A percentile compares a stretch with the other conserved stretches of the same genome.
phyloP scores from a whole-genome alignment of 1,284 basidiomycete genomes.

The Boletus albobrunnescens region DNA sequence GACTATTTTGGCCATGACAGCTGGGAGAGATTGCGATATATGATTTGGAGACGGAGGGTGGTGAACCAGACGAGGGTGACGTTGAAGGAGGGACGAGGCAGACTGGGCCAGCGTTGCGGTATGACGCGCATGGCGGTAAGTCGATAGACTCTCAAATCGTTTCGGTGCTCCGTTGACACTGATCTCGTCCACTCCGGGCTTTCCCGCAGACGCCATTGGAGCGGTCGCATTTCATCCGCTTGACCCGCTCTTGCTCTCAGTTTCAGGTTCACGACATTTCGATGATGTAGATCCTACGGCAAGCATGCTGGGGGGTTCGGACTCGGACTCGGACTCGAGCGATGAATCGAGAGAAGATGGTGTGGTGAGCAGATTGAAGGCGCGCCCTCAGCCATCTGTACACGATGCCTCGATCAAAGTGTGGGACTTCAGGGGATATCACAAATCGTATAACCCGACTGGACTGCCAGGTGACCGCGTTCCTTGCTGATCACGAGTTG shows the following conservation, averaged over 20 bases:
- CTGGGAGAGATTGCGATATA: conserved; percentile 45
- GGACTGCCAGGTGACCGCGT: not conserved
- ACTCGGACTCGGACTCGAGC: conserved; percentile 13
- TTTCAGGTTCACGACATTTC: conserved; percentile 69
- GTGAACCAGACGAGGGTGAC: not conserved
- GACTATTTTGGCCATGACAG: conserved; percentile 23
- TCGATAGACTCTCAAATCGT: not conserved
- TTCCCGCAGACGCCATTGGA: conserved; percentile 54
- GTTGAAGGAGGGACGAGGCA: conserved; percentile 8
- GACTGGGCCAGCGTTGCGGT: conserved; percentile 10
- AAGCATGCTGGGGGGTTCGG: conserved; percentile 5
- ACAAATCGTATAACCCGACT: not conserved
- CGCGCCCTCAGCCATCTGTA: conserved; percentile 20
- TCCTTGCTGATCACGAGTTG: not conserved
- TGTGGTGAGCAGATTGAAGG: conserved; percentile 10
- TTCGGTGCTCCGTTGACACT: not conserved
- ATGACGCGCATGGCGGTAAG: conserved; percentile 23
- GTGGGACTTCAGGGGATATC: conserved; percentile 18
- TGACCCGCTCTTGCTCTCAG: conserved; percentile 48
- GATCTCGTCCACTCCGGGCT: not conserved
- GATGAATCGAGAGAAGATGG: conserved; percentile 3
- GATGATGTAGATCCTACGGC: conserved; percentile 7
- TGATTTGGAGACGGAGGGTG: conserved; percentile 31
- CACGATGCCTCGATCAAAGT: conserved; percentile 29
- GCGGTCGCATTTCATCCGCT: conserved; percentile 62